phyloP scores from a whole-genome alignment of 768 basidiomycete genomes.

The Xerocomellus intermedius region DNA sequence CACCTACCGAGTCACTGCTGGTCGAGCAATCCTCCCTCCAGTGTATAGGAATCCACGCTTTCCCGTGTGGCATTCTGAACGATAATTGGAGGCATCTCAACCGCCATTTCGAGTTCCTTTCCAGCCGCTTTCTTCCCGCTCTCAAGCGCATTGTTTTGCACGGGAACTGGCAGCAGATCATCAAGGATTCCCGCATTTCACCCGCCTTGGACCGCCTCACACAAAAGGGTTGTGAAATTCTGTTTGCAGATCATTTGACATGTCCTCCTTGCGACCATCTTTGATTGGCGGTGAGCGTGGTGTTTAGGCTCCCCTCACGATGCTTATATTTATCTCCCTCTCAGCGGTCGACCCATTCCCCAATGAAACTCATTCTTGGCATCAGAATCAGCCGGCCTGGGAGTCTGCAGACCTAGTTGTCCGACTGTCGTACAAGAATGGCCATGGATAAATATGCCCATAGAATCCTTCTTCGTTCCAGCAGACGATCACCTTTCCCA shows the following conservation, averaged over 20 bases:
- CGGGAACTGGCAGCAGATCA: slow-evolving; percentile 50
- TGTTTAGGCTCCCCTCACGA: neutral
- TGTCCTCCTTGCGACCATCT: slow-evolving; percentile 19
- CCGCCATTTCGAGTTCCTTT: slow-evolving; percentile 47
- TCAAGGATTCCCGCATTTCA: slow-evolving; percentile 39
- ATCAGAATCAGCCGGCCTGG: neutral
- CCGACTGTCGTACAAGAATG: neutral
- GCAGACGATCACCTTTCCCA: neutral
- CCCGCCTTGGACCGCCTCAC: slow-evolving; percentile 31
- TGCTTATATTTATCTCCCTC: neutral
- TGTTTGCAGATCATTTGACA: slow-evolving; percentile 14
- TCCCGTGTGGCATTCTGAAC: slow-evolving; percentile 42
- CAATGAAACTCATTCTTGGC: neutral
- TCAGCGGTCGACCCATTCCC: neutral
- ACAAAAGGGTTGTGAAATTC: slow-evolving; percentile 33
- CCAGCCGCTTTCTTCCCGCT: slow-evolving; percentile 41
- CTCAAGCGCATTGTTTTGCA: slow-evolving; percentile 47
- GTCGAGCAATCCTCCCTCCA: slow-evolving; percentile 35
- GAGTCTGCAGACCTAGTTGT: neutral
- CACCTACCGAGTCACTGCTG: slow-evolving; percentile 17
- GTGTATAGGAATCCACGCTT: slow-evolving; percentile 52
- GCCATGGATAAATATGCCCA: neutral
- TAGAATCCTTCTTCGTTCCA: neutral
- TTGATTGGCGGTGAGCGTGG: slow-evolving; percentile 9
- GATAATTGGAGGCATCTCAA: slow-evolving; percentile 33